Conservation (phyloP, 306 rosid genomes). For the Prunus campanulata region DNA sequence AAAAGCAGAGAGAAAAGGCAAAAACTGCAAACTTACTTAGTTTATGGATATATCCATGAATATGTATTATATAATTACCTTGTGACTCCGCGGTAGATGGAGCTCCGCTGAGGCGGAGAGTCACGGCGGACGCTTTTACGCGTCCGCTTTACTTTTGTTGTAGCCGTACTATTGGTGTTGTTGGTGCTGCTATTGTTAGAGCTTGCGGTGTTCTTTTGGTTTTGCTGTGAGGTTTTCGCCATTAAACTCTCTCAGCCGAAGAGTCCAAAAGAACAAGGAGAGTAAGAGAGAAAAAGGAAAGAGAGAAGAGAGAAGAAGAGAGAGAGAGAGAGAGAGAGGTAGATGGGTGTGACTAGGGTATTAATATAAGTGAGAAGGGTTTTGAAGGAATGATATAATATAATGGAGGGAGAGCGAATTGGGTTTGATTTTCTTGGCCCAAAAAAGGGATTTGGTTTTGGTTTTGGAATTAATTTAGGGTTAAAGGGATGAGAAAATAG, state of each 20-base stretch:
- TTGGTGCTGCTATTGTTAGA: conserved; percentile 6
- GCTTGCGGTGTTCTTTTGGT: conserved; percentile 30
- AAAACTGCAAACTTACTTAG: neutral
- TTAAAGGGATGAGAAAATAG: neutral
- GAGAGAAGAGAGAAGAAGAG: neutral
- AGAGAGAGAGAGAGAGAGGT: neutral
- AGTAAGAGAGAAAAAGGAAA: neutral
- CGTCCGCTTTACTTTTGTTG: conserved; percentile 45
- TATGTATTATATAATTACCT: conserved; percentile 38
- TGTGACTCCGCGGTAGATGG: conserved; percentile 80
- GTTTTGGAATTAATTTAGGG: neutral
- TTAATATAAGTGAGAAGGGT: conserved; percentile 8
- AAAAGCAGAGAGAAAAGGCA: neutral
- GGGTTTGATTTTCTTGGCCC: neutral
- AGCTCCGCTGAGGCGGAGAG: conserved; percentile 77
- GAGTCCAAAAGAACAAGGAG: neutral
- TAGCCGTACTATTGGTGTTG: neutral
- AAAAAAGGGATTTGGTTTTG: neutral
- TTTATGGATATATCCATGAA: neutral
- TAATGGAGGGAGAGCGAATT: neutral
- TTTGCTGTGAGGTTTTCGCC: conserved; percentile 61
- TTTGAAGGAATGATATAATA: conserved; percentile 1
- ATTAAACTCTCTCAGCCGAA: conserved; percentile 25
- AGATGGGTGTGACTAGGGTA: neutral
- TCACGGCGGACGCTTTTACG: conserved; percentile 62